Evolutionary conservation across 148 eudicot species (phyloP).

Genomic region (Camellia japonica): DNA sequence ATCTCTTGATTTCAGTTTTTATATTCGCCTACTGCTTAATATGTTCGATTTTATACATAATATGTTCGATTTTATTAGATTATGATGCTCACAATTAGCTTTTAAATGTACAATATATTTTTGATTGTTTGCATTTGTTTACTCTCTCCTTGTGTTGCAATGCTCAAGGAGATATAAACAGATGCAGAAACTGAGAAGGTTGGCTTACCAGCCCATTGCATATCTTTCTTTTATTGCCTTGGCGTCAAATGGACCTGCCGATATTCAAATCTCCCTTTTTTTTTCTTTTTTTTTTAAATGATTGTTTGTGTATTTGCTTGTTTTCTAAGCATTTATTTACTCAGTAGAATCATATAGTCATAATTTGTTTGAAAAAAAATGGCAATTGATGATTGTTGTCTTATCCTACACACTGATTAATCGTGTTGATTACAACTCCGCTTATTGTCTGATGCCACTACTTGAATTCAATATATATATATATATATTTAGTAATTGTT

Average conservation of each 20-base stretch:
- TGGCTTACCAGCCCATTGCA: slow-evolving; percentile 63
- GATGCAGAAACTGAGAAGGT: slow-evolving; percentile 42
- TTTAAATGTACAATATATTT: neutral
- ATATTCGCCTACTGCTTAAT: neutral
- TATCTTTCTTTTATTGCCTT: slow-evolving; percentile 24
- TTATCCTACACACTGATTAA: slow-evolving; percentile 23
- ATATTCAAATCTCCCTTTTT: slow-evolving; percentile 13
- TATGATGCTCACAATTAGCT: too few species aligned
- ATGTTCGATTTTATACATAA: too few species aligned
- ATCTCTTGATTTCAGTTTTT: neutral
- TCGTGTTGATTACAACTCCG: slow-evolving; percentile 29
- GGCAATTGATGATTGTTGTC: slow-evolving; percentile 29
- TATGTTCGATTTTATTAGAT: neutral
- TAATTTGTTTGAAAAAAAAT: neutral
- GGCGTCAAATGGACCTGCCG: slow-evolving; percentile 52
- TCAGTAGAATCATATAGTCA: neutral
- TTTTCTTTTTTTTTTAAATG: neutral
- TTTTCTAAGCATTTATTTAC: neutral
- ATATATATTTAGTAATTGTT: too few species aligned
- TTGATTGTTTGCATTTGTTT: slow-evolving; percentile 32
- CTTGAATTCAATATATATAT: neutral
- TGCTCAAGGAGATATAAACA: slow-evolving; percentile 42
- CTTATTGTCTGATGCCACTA: slow-evolving; percentile 35
- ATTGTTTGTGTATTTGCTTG: neutral
- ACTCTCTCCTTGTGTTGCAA: slow-evolving; percentile 33